Base-by-base conservation (phyloP, 441 rosid genomes). In the Melastoma candidum region DNA sequence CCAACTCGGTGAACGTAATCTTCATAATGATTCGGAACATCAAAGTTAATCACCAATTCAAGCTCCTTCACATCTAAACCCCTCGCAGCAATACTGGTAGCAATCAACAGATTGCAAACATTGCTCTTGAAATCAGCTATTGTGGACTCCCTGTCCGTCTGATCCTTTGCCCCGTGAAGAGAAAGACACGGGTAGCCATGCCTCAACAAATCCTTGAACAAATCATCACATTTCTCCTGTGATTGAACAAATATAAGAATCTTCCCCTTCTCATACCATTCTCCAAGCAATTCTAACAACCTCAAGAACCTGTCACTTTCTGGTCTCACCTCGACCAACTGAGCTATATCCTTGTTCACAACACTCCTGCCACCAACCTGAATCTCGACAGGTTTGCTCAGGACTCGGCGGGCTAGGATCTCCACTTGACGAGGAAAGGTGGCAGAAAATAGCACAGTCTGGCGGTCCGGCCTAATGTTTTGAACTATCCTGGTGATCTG, bases 351-450 rank as follows among this genome's bases (percentile, higher is more conserved):
- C 72, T 78, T 84, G 77, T 85, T 88, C 64, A 85, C 98, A 70
- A 92, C 98, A 59, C 98, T 92, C 78, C 98, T 78, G 63, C 97
- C 97, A 66, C 95, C 97, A 47, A 86, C 88, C 71, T 88, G 97
- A 59, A 92, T 78, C 53, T 81, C 95, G 41, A 88, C 74, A 53
- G 98, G 97, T 61, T 81, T 92, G 70, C 62, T 82, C 73, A 84
- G 64, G 26, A 88, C 95, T 63, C 76, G 78, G 41, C 94, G 95
- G 11, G 97, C 98, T 79, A 85, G 75, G 69, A 77, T 71, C 73
- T 92, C 98, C 64, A 92, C 97, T 76, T 92, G 97, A 4, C 95
- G 87, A 46, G 98, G 98, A 71, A 92, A 88, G 50, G 98, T 92
- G 14, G 98, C 98, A 71, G 97, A 88, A 64, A 92, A 90, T 7